Evolutionary conservation across 257 asterid species (phyloP).

Genomic region (Gentiana straminea): DNA sequence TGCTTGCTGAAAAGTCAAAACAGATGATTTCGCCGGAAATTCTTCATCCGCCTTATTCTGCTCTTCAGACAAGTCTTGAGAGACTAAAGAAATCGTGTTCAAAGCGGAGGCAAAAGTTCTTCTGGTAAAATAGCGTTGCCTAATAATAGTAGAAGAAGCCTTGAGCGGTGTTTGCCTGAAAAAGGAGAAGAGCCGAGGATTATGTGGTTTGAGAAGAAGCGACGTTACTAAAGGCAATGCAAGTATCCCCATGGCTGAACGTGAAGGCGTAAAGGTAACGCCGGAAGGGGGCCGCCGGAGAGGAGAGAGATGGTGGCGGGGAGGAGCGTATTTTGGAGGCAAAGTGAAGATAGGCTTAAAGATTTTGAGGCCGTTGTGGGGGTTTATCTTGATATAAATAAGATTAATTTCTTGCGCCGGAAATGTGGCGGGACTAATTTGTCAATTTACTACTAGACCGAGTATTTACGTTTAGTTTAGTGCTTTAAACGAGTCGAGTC

Average conservation of each 20-base stretch:
- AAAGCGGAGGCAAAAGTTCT: constrained; percentile 19
- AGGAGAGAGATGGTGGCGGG: background rate
- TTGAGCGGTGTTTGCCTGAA: constrained; percentile 13
- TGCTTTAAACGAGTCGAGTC: too few species aligned
- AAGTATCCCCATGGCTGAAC: constrained; percentile 48
- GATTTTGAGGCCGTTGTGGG: too few species aligned
- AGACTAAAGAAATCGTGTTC: constrained; percentile 24
- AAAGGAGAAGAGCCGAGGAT: constrained; percentile 25
- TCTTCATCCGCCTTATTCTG: constrained; percentile 4
- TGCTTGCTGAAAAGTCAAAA: constrained; percentile 85
- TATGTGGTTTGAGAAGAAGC: constrained; percentile 41
- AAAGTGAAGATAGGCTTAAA: too few species aligned
- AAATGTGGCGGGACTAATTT: too few species aligned
- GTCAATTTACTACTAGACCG: too few species aligned
- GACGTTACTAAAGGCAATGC: constrained; percentile 60
- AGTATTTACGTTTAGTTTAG: too few species aligned
- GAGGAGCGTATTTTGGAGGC: too few species aligned
- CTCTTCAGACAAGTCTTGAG: constrained; percentile 4
- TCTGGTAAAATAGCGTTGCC: constrained; percentile 26
- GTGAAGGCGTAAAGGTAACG: background rate
- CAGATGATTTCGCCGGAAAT: constrained; percentile 19
- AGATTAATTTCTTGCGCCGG: too few species aligned
- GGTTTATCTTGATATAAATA: too few species aligned
- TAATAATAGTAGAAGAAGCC: constrained; percentile 17
- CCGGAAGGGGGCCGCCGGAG: background rate